These are phyloP conservation scores for Venturia aucupariae DNA, from an alignment of 2,329 filamentous ascomycete genomes.

Conservation along the genomic window DNA sequence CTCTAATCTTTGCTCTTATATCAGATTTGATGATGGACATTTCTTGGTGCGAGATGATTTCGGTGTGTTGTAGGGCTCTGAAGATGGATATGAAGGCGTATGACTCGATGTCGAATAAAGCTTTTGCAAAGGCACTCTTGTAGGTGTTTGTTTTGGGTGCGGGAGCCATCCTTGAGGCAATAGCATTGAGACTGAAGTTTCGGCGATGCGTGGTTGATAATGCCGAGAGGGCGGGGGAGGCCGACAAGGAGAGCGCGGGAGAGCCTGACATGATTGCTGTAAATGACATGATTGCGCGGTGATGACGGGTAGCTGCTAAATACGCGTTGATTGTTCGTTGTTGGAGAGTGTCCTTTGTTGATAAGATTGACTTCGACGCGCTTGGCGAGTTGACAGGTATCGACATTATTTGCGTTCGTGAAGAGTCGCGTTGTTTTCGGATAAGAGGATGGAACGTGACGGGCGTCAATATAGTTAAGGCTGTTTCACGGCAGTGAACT, in stretches of 20 bases:
- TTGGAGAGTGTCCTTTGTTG: not conserved
- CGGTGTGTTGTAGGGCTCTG: not conserved
- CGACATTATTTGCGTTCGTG: not conserved
- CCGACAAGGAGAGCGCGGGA: not conserved
- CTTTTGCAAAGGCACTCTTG: not conserved
- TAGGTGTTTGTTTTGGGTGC: not conserved
- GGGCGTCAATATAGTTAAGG: not conserved
- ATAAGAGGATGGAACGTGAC: not conserved
- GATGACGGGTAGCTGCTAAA: not conserved
- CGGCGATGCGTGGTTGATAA: not conserved
- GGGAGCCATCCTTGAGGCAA: not conserved
- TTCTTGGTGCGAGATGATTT: not conserved
- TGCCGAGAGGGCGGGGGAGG: not conserved
- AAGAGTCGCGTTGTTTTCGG: not conserved
- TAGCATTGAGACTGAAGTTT: conserved; percentile 5
- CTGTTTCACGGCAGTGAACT: not conserved
- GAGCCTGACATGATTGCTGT: not conserved
- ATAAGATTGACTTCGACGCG: not conserved
- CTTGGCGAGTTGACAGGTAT: not conserved
- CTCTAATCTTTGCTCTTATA: not conserved
- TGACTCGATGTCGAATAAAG: not conserved
- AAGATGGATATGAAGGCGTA: not conserved
- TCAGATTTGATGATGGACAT: not conserved
- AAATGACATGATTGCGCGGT: not conserved
- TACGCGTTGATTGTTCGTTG: not conserved